Base-by-base conservation (phyloP, 78 protist species). In the Dictyostelium intermedium region DNA sequence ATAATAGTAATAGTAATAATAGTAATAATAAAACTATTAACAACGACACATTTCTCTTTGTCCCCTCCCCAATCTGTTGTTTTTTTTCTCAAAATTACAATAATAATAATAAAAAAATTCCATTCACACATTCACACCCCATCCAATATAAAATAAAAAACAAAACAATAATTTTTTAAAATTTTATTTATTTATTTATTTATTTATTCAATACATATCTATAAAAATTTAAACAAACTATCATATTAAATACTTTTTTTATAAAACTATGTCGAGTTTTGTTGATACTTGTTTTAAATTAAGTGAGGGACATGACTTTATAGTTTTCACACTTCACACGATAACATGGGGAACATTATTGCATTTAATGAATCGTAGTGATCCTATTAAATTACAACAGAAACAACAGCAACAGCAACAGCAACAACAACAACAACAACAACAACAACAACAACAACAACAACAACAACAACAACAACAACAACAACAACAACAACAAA, bases 251-350 rank as follows among this genome's bases (percentile, higher is more conserved):
- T n/a, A n/a, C n/a, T 10, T 47, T 47, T 16, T 50, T 50, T 50
- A 69, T 18, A 6, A 32, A 23, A 37, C 66, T 39, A 63, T 83
- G 87, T 69, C 63, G 11, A 27, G 14, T 39, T 32, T 82, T 34
- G 61, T 82, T 34, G 86, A 82, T 53, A 56, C 63, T 6, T 82
- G 86, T 82, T 82, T 82, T 60, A 82, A 82, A 82, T 53, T 83
- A 45, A 72, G 73, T 41, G n/a, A 30, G 39, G 23, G 20, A 5
- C 87, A 83, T 14, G 87, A 83, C 41, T 81, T 14, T 45, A 37
- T 32, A 32, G 25, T 43, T 27, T 47, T 41, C 34, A 13, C 69
- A 25, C 1, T 79, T 79, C 70, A 27, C 30, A 14, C 37, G 34
- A 25, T 81, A 81, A 2, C 32, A 27, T 50, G 76, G 50, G 41